phyloP scores from a whole-genome alignment of 345 rosid genomes.

The Psidium friedrichsthalianum region DNA sequence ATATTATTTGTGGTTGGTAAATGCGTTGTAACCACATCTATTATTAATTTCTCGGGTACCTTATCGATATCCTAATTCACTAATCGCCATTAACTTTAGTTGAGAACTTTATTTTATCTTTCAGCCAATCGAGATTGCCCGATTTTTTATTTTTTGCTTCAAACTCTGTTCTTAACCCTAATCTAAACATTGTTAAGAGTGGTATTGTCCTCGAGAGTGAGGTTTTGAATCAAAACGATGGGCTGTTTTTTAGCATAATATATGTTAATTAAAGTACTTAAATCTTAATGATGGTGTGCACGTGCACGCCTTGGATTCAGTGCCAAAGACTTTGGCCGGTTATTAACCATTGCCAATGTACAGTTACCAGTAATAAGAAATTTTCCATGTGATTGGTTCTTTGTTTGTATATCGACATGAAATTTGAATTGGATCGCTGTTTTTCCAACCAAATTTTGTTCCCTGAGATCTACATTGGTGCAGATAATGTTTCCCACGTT shows the following conservation, averaged over 20 bases:
- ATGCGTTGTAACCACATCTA: neutral
- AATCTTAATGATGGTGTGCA: neutral
- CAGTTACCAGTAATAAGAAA: neutral
- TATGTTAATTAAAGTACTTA: neutral
- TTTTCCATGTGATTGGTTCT: neutral
- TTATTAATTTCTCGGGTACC: neutral
- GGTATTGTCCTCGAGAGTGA: constrained; percentile 1
- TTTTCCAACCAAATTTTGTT: neutral
- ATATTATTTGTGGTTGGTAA: neutral
- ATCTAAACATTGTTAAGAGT: neutral
- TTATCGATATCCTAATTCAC: neutral
- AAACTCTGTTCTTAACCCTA: neutral
- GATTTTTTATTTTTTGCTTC: neutral
- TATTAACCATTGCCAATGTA: neutral
- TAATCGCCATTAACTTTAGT: neutral
- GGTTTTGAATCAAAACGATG: constrained; percentile 18
- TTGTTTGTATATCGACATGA: neutral
- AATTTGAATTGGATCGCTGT: neutral
- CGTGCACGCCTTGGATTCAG: constrained; percentile 4
- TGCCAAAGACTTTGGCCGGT: neutral
- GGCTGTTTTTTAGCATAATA: constrained; percentile 1
- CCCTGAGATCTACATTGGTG: neutral
- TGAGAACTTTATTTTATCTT: neutral
- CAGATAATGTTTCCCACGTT: neutral
- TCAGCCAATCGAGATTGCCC: neutral